Base-by-base conservation (phyloP, 306 rosid genomes). In the Leucaena leucocephala region DNA sequence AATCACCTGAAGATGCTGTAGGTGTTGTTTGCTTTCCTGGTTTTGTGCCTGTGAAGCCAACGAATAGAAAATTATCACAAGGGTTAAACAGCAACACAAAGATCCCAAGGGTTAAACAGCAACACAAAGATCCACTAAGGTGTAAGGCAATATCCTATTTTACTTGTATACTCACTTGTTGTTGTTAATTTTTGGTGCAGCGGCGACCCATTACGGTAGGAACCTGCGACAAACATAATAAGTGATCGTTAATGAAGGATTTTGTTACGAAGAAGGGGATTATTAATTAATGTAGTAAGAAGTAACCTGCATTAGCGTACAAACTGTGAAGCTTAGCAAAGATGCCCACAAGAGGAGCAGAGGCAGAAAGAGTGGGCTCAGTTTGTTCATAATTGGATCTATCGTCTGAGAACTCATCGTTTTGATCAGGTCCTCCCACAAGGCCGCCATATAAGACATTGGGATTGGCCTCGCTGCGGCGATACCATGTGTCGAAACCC, bases 341-440 rank as follows among this genome's bases (percentile, higher is more conserved):
- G 68, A 94, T 88, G 66, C 91, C 97, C 8, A 94, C 55, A 27
- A 94, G 96, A 34, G 98, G 94, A 76, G 93, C 98, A 71, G 82
- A 38, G 52, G 90, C 93, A 11, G 98, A 83, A 7, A 90, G 72
- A 14, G 98, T 90, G 12, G 98, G 97, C 82, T 94, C 98, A 42
- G 97, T 88, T 75, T 91, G 92, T 81, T 94, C 98, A 80, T 94
- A 94, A 49, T 84, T 85, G 72, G 97, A 88, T 64, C 97, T 86
- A 12, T 94, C 96, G 66, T 94, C 94, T 0, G 78, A 66, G 80
- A 85, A 94, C 33, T 49, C 63, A 58, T 94, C 98, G 74, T 89
- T 85, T 68, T 70, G 36, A 77, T 86, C 89, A 1, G 98, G 98
- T 8, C 98, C 98, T 36, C 98, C 98, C 45, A 94, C 96, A 64